Evolutionary conservation across 2,329 filamentous ascomycete species (phyloP), one percentile per base, ranked within the genome.

Genomic region (Leptographium galeiforme): DNA sequence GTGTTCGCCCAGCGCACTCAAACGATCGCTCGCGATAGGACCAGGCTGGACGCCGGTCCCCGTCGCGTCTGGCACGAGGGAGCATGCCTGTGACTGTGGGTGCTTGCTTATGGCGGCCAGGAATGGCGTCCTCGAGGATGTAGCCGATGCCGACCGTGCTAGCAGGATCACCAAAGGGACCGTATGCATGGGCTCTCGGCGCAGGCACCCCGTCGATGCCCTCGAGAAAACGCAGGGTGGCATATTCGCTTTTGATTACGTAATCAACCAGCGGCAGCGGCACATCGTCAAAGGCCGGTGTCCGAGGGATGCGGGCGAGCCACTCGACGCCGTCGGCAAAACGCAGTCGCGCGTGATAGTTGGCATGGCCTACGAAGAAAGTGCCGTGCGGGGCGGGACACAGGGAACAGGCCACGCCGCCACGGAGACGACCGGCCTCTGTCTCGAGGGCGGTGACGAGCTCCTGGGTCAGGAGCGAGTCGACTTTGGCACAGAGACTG

Each of bases 271-370:
- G 25, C 2, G n/a, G 16, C 1, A 11, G 12, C 3, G 53, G 40
- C 8, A 46, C 8, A 34, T 48, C 48, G 16, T n/a, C 11, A 16
- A n/a, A n/a, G 30, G 34, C 53, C 1, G 19, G 52, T 4, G 43
- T 19, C 12, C 52, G 47, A 2, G 47, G 55, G 2, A 56, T 48
- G 10, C 55, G 53, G 4, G 39, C 55, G 3, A 54, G 11, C 55
- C 55, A 56, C 14, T 16, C 14, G 18, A 49, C 43, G 12, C 53
- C 55, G 48, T 56, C 55, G 38, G 5, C 41, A 50, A 57, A 57
- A 8, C 18, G 13, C 6, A 57, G 10, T 16, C 41, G 33, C 4
- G 45, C 41, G 53, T 55, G 47, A 48, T 56, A 53, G 50, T 56
- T 54, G n/a, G 47, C 43, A 16, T 50, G 36, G 41, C 52, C 55